phyloP scores from a whole-genome alignment of 164 flowering plant genomes.

The Vitis rupestris region DNA sequence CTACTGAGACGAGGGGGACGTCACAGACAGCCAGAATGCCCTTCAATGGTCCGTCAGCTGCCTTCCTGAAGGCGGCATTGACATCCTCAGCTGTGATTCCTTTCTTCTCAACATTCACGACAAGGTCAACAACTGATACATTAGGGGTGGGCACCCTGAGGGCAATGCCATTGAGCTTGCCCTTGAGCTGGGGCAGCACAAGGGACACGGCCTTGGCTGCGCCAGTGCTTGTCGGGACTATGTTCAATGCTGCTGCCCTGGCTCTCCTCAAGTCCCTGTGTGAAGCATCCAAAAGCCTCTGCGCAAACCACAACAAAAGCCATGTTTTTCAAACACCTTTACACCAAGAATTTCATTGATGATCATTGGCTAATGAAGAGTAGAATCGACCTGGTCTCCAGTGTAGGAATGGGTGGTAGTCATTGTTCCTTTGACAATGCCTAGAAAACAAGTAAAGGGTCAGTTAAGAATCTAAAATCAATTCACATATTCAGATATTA shows the following conservation, averaged over 20 bases:
- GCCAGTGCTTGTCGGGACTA: slow-evolving; percentile 97
- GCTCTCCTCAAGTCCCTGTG: slow-evolving; percentile 97
- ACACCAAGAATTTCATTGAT: too few relatives aligned
- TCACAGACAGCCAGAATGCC: slow-evolving; percentile 90
- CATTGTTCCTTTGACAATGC: slow-evolving; percentile 98
- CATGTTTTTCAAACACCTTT: neutral
- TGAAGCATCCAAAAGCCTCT: slow-evolving; percentile 97
- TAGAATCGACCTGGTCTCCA: slow-evolving; percentile 77
- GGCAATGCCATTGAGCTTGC: slow-evolving; percentile 96
- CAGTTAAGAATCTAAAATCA: neutral
- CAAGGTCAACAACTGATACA: slow-evolving; percentile 93
- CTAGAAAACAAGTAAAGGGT: slow-evolving; percentile 33
- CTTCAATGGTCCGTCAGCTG: slow-evolving; percentile 83
- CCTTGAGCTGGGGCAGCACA: slow-evolving; percentile 94
- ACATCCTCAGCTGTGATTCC: slow-evolving; percentile 91
- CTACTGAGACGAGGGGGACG: slow-evolving; percentile 89
- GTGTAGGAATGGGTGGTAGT: slow-evolving; percentile 98
- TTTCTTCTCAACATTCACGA: slow-evolving; percentile 83
- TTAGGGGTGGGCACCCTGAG: slow-evolving; percentile 96
- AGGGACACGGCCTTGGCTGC: slow-evolving; percentile 98
- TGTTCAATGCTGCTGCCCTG: slow-evolving; percentile 93
- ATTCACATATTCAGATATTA: neutral
- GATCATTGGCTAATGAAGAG: too few relatives aligned
- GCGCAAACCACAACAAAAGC: neutral
- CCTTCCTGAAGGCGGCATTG: slow-evolving; percentile 89